These are phyloP conservation scores for Neofusicoccum umdonicola DNA, from an alignment of 2,329 filamentous ascomycete genomes.

Conservation along the genomic window DNA sequence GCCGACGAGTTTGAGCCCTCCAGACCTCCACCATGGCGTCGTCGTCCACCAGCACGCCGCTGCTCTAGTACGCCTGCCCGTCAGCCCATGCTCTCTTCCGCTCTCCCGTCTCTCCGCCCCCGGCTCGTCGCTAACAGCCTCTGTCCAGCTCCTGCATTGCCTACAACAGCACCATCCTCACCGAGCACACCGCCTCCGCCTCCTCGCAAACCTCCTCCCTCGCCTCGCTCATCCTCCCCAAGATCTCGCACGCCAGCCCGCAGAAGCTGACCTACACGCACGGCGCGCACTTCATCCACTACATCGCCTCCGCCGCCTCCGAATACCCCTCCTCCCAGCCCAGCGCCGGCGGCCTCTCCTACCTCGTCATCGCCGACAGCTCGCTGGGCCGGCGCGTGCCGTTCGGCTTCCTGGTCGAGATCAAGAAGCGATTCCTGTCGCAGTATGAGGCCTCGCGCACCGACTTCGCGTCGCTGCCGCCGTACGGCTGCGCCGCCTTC, in stretches of 20 bases:
- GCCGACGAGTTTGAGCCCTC: not conserved
- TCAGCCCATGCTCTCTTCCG: not conserved
- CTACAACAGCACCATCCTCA: conserved; percentile 86
- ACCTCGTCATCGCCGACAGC: conserved; percentile 81
- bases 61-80: conserved; percentile 33
- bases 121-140: conserved; percentile 20
- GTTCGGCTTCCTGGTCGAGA: conserved; percentile 88
- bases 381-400: conserved; percentile 82
- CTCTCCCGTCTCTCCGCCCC: not conserved
- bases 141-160: conserved; percentile 80
- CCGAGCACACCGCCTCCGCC: conserved; percentile 86
- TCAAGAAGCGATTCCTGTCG: conserved; percentile 81
- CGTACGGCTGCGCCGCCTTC: conserved; percentile 88
- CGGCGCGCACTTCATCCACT: conserved; percentile 90
- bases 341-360: conserved; percentile 79
- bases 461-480: conserved; percentile 74
- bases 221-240: conserved; percentile 90
- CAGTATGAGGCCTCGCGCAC: conserved; percentile 65
- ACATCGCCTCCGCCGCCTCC: conserved; percentile 80
- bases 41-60: conserved; percentile 37
- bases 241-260: conserved; percentile 76
- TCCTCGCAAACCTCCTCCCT: conserved; percentile 81
- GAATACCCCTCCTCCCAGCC: conserved; percentile 53
- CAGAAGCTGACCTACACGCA: conserved; percentile 95
- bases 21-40: conserved; percentile 33